Base-by-base conservation (phyloP, 2,329 filamentous ascomycete species). In the Stachybotrys chlorohalonatus region DNA sequence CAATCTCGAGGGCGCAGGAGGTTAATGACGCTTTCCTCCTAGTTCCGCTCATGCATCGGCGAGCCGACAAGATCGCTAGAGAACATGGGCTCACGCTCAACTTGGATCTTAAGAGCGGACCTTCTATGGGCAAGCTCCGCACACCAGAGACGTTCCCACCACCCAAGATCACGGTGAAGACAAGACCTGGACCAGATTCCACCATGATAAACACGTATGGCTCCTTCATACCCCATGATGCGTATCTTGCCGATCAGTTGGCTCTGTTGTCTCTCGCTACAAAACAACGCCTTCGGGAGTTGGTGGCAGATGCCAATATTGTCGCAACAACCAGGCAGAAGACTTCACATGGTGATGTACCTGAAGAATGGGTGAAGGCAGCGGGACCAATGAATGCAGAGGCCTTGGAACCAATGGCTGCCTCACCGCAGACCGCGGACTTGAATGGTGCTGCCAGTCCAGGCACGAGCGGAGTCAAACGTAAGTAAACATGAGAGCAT, bases 261-360 rank as follows among this genome's bases (percentile, higher is more conserved):
- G 87, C 89, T 31, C 76, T 96, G 15, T 68, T 96, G 55, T 94
- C 90, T 6, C 80, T 96, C 55, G 89, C 89, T 16, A 85, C 90
- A 9, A 90, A 93, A 66, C 87, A 95, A 62, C 82, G 90, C 31
- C 63, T 96, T 45, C 80, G 89, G 53, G 82, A 84, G 11, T 72
- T 96, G 32, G 66, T 96, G 4, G 87, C 92, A 64, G 91, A 96
- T 62, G 85, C 90, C 11, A 82, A 85, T 54, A 79, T 79, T 9
- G 72, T 95, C 49, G 82, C 90, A 3, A 78, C 79, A 56, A 87
- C 83, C 56, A 83, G 93, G 53, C 87, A 89, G 65, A 84, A 80
- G 57, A 89, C 87, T 17, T 89, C 91, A 2, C 87, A 95, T 68
- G 93, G 92, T 1, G 75, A 85, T 36, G 77, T 96, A 6, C 89